phyloP scores from a whole-genome alignment of 169 alveolate species.

The Pseudocohnilembus persalinus region DNA sequence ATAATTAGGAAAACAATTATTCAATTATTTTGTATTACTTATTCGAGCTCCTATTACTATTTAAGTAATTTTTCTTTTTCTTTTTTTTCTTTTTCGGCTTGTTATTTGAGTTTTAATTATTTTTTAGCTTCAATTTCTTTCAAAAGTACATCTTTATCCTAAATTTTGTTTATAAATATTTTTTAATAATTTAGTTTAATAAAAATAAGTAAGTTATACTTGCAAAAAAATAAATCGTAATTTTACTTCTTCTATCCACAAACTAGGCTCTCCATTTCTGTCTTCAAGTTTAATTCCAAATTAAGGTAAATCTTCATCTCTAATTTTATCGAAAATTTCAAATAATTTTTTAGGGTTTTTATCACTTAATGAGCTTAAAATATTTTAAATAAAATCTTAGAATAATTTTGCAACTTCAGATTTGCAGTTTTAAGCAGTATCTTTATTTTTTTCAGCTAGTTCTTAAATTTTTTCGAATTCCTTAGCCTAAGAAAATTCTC shows the following conservation, averaged over 20 bases:
- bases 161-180: constrained; percentile 33
- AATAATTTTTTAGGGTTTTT: constrained; percentile 70
- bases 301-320: constrained; percentile 91
- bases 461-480: constrained; percentile 43
- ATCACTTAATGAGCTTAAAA: constrained; percentile 57
- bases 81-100: constrained; percentile 61
- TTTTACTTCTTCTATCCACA: constrained; percentile 67
- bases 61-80: constrained; percentile 63
- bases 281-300: constrained; percentile 94
- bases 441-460: constrained; percentile 56
- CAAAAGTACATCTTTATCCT: constrained; percentile 67
- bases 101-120: constrained; percentile 41
- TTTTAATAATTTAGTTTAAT: too few relatives aligned
- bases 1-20: too few relatives aligned
- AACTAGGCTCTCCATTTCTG: constrained; percentile 82
- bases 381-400: constrained; percentile 65
- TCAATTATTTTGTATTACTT: not conserved
- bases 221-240: constrained; percentile 37
- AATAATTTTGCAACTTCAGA: constrained; percentile 52
- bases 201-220: too few relatives aligned
- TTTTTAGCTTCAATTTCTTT: constrained; percentile 67
- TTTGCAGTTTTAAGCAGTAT: constrained; percentile 52
- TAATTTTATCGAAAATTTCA: constrained; percentile 87
- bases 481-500: constrained; percentile 55
- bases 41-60: constrained; percentile 51